A percentile compares a stretch with the other conserved stretches of the same genome.
Conservation (phyloP, 2,329 filamentous ascomycete genomes). For the Scorias spongiosa region DNA sequence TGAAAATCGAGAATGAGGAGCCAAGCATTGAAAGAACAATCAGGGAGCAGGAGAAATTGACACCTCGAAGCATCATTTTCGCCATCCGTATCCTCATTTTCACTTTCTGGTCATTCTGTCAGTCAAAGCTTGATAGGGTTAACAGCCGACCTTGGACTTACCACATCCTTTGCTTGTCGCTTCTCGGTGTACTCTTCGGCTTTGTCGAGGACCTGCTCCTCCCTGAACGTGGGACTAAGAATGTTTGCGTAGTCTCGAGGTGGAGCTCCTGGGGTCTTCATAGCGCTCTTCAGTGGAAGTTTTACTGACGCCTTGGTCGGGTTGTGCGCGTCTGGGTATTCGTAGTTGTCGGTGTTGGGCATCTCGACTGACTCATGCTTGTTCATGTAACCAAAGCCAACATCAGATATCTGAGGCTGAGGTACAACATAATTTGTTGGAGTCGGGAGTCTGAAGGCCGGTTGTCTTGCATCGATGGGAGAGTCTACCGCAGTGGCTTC, state of each 20-base stretch:
- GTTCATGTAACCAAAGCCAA: constrained; percentile 83
- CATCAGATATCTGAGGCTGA: constrained; percentile 62
- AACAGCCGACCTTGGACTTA: constrained; percentile 35
- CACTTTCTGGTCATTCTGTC: constrained; percentile 53
- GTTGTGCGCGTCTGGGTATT: constrained; percentile 38
- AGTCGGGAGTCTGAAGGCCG: constrained; percentile 40
- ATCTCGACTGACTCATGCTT: constrained; percentile 42
- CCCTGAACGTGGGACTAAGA: constrained; percentile 77
- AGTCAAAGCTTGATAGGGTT: constrained; percentile 10
- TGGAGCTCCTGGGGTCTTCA: constrained; percentile 74
- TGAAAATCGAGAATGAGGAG: constrained; percentile 83
- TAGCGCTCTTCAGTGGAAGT: constrained; percentile 69
- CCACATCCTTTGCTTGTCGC: constrained; percentile 73
- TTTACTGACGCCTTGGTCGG: constrained; percentile 59
- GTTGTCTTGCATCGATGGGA: constrained; percentile 45
- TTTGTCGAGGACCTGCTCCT: constrained; percentile 77
- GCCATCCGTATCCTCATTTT: constrained; percentile 83
- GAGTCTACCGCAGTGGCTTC: constrained; percentile 70
- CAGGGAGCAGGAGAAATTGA: constrained; percentile 93
- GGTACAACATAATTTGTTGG: constrained; percentile 38
- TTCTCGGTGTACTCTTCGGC: constrained; percentile 67
- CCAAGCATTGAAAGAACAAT: constrained; percentile 86
- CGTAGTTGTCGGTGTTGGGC: constrained; percentile 32
- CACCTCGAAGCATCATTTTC: constrained; percentile 84
- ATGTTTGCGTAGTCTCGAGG: constrained; percentile 50